Evolutionary conservation across 257 asterid species (phyloP).

Genomic region (Oldenlandia corymbosa): DNA sequence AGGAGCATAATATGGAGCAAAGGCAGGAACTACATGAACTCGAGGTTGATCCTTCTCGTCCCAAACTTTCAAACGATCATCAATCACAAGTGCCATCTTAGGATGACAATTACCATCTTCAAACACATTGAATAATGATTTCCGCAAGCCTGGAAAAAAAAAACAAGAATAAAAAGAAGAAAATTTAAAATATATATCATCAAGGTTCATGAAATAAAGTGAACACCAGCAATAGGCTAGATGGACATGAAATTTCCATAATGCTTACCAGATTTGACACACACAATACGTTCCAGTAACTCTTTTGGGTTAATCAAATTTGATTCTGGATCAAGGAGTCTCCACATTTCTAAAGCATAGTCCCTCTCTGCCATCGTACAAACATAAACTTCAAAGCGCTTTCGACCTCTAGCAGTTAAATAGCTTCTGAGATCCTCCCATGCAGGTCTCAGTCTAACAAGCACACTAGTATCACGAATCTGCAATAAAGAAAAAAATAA

Average conservation of each 20-base stretch:
- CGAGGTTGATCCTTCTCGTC: conserved; percentile 95
- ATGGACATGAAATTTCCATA: conserved; percentile 4
- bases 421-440: conserved; percentile 98
- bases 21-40: conserved; percentile 97
- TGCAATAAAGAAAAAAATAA: conserved; percentile 24
- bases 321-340: conserved; percentile 96
- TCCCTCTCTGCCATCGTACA: conserved; percentile 99
- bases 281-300: conserved; percentile 78
- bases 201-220: conserved; percentile 6
- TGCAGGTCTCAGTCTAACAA: conserved; percentile 96
- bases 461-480: conserved; percentile 98
- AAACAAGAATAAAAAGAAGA: background rate
- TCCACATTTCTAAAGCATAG: conserved; percentile 99
- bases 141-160: conserved; percentile 50
- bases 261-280: conserved; percentile 85
- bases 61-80: conserved; percentile 97
- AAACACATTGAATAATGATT: conserved; percentile 84
- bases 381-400: conserved; percentile 95
- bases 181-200: too few species aligned
- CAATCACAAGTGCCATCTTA: conserved; percentile 95
- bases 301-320: conserved; percentile 67
- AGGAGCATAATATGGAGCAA: conserved; percentile 95
- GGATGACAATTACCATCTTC: conserved; percentile 89
- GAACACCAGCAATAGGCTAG: conserved; percentile 4
- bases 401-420: conserved; percentile 92